These are phyloP conservation scores for Annona cherimola DNA, from an alignment of 164 flowering plant genomes.

Conservation along the genomic window DNA sequence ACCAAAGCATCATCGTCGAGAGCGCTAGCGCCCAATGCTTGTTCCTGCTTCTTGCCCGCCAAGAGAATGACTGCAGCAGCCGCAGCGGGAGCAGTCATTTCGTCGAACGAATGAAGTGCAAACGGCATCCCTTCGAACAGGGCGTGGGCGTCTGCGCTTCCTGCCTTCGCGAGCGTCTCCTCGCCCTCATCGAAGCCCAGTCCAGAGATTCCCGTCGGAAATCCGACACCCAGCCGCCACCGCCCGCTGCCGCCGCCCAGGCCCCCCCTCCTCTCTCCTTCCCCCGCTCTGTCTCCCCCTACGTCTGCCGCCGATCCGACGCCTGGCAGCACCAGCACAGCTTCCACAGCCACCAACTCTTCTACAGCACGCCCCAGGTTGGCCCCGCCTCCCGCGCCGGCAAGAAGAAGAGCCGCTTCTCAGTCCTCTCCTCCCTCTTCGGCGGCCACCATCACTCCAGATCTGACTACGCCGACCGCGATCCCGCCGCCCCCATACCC, in stretches of 20 bases:
- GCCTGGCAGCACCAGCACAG: conserved; percentile 6
- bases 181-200: conserved; percentile 50
- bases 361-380: conserved; percentile 75
- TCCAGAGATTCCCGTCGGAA: conserved; percentile 27
- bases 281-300: conserved; percentile 88
- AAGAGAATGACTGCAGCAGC: background rate
- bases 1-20: background rate
- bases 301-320: conserved; percentile 53
- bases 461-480: conserved; percentile 16
- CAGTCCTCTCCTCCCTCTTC: conserved; percentile 13
- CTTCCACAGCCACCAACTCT: conserved; percentile 19
- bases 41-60: background rate
- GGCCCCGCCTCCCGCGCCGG: conserved; percentile 27
- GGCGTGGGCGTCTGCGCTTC: conserved; percentile 89
- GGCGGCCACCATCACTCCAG: conserved; percentile 2
- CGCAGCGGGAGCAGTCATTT: background rate
- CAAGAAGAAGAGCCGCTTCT: conserved; percentile 17
- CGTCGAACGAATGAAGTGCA: conserved; percentile 61
- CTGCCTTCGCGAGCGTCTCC: conserved; percentile 83
- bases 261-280: conserved; percentile 47
- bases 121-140: conserved; percentile 49
- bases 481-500: conserved; percentile 13
- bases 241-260: background rate
- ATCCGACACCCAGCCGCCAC: conserved; percentile 16
- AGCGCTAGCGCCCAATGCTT: background rate